Conservation (phyloP, 345 rosid species). For the Melaleuca alternifolia region DNA sequence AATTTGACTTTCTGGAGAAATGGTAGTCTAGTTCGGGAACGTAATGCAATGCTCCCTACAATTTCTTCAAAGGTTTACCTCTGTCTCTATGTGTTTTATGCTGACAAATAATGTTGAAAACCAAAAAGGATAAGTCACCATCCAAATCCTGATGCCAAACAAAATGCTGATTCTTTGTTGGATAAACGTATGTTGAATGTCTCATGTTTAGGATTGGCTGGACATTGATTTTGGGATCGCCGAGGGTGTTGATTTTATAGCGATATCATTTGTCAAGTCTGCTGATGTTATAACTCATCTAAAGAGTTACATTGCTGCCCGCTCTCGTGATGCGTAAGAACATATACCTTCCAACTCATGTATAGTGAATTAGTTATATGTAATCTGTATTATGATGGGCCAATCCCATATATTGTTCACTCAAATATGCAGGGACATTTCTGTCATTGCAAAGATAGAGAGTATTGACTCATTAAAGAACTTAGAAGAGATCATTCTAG, state of each 20-base stretch:
- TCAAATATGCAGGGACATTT: conserved; percentile 52
- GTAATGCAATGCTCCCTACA: conserved; percentile 99
- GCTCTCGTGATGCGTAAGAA: conserved; percentile 60
- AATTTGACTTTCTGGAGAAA: conserved; percentile 98
- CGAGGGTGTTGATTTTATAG: conserved; percentile 95
- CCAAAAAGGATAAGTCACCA: background rate
- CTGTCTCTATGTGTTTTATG: background rate
- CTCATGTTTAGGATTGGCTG: conserved; percentile 70
- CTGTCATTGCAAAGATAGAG: conserved; percentile 93
- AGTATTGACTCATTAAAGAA: conserved; percentile 84
- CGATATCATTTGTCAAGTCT: conserved; percentile 96
- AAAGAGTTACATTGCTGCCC: conserved; percentile 93
- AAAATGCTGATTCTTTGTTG: background rate
- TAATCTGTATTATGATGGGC: background rate
- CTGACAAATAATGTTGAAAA: background rate
- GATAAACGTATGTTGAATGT: background rate
- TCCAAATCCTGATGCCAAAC: background rate
- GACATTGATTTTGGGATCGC: conserved; percentile 98
- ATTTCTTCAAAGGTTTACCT: conserved; percentile 78
- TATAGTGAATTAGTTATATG: background rate
- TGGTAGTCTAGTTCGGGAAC: conserved; percentile 94
- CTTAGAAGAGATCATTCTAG: conserved; percentile 78
- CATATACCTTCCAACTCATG: background rate
- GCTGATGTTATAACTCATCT: conserved; percentile 97
- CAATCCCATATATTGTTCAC: background rate